Percentiles rank a stretch among this genome's conserved stretches.
Conservation (phyloP, 306 rosid species). For the peach (Prunus persica) region DNA sequence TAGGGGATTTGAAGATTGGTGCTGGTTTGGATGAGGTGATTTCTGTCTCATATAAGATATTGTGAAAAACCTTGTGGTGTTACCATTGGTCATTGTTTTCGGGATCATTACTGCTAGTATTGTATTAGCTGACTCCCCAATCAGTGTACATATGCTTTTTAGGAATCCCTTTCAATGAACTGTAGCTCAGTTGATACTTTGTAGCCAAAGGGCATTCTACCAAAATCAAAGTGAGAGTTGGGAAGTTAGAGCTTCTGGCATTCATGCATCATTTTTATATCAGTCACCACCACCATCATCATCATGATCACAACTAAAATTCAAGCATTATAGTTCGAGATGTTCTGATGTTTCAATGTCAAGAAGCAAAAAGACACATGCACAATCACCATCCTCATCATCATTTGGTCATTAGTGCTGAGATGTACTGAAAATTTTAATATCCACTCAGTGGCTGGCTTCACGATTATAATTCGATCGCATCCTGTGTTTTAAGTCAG, state of each 20-base stretch:
- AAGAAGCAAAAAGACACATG: background rate
- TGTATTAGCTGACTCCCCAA: background rate
- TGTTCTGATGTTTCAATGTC: background rate
- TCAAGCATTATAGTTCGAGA: background rate
- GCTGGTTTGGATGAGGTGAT: constrained; percentile 70
- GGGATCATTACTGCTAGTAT: background rate
- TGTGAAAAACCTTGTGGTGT: background rate
- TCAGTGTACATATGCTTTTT: background rate
- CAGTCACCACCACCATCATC: background rate
- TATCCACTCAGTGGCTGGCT: background rate
- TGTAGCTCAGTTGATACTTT: background rate
- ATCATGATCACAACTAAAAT: background rate
- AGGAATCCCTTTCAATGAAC: background rate
- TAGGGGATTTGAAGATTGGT: constrained; percentile 66
- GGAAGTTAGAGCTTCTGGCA: background rate
- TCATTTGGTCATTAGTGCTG: background rate
- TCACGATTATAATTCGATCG: background rate
- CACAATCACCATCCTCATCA: background rate
- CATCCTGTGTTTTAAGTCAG: background rate
- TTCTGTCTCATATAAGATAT: constrained; percentile 3
- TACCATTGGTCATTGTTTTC: background rate
- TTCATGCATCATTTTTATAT: background rate
- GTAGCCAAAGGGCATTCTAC: background rate
- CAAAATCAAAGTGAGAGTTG: constrained; percentile 1
- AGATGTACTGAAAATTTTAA: background rate